Conservation (phyloP, 129 eudicot species). For the Helianthus tuberosus region DNA sequence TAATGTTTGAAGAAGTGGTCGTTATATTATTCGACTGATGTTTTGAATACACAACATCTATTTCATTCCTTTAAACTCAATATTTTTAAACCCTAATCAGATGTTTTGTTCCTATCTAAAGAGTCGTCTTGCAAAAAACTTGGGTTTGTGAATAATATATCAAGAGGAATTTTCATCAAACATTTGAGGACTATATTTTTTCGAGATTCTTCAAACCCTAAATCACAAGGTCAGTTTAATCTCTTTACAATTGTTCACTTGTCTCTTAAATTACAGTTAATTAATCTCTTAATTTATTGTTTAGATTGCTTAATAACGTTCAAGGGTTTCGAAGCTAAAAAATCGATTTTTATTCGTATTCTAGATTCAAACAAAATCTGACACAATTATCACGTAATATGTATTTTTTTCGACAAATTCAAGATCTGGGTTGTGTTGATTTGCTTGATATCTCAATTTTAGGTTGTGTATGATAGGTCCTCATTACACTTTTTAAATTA, state of each 20-base stretch:
- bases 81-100: too few relatives aligned
- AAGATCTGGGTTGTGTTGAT: conserved; percentile 34
- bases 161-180: neutral
- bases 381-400: neutral
- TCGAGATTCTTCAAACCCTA: neutral
- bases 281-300: neutral
- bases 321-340: neutral
- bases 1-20: too few relatives aligned
- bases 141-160: neutral
- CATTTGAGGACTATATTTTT: neutral
- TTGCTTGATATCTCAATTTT: conserved; percentile 30
- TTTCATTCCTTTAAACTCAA: too few relatives aligned
- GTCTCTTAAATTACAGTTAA: neutral
- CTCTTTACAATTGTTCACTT: conserved; percentile 3
- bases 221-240: conserved; percentile 15
- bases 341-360: neutral
- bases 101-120: too few relatives aligned
- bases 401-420: conserved; percentile 28
- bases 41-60: too few relatives aligned
- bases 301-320: conserved; percentile 7
- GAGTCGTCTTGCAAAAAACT: too few relatives aligned
- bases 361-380: neutral
- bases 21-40: too few relatives aligned
- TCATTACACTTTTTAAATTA: too few relatives aligned
- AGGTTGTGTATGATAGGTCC: conserved; percentile 15